Percentiles rank a stretch among this genome's conserved stretches.
Evolutionary conservation across 2,329 filamentous ascomycete species (phyloP).

Genomic region (Periglandula ipomoeae): DNA sequence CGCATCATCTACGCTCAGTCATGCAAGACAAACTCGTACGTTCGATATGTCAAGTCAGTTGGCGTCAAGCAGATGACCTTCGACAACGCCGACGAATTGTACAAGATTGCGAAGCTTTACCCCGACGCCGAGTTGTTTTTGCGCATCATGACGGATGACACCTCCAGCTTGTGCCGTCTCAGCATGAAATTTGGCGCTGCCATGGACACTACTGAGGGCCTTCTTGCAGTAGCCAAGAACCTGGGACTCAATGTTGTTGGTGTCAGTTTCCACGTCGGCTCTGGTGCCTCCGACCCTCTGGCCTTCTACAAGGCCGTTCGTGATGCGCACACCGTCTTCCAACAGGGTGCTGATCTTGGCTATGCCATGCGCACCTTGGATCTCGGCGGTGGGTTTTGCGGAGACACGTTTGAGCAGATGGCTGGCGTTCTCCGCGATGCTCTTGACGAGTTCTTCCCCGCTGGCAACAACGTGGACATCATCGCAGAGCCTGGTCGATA

Average conservation of each 20-base stretch:
- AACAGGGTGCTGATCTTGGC: conserved; percentile 68
- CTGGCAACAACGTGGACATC: conserved; percentile 60
- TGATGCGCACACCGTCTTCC: conserved; percentile 82
- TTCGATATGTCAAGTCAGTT: conserved; percentile 76
- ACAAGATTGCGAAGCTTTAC: conserved; percentile 91
- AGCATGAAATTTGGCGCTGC: conserved; percentile 97
- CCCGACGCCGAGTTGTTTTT: conserved; percentile 86
- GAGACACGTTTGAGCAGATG: conserved; percentile 87
- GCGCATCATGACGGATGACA: conserved; percentile 93
- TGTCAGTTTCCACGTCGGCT: conserved; percentile 96
- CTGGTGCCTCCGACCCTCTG: conserved; percentile 85
- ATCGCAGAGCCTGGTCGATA: conserved; percentile 96
- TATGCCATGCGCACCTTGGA: conserved; percentile 82
- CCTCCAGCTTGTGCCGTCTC: conserved; percentile 83
- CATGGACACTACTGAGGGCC: conserved; percentile 67
- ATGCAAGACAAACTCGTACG: conserved; percentile 98
- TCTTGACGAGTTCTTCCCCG: conserved; percentile 81
- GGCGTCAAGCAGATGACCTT: conserved; percentile 98
- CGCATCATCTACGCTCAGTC: conserved; percentile 99
- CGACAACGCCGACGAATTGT: conserved; percentile 94
- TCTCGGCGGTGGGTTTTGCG: conserved; percentile 86
- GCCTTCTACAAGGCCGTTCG: conserved; percentile 86
- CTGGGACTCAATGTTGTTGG: conserved; percentile 86
- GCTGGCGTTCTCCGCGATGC: conserved; percentile 69
- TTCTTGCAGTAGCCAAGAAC: conserved; percentile 71